Evolutionary conservation across 208 protist genomes (phyloP), one percentile per base, ranked within the genome.

Genomic region (Vickermania ingenoplastis): DNA sequence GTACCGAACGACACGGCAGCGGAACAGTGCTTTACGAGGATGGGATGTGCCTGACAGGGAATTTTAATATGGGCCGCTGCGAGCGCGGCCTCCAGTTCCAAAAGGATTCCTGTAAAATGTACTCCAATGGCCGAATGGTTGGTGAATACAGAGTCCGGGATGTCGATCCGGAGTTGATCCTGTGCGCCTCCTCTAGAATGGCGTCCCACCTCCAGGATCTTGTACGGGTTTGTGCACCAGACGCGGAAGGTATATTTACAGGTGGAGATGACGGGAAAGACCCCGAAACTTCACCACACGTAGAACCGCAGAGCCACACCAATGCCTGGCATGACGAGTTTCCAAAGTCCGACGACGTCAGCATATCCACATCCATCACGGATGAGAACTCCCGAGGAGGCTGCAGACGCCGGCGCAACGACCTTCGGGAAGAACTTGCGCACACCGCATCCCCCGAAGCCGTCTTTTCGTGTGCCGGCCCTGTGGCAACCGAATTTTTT

Each of bases 391-490:
- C 22, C 24, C 3, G 26, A 14, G 0, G 41, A 27, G 30, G 29
- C 48, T 7, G 27, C 27, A 23, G 49, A 2, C 48, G 28, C 53
- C 4, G 59, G 53, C 31, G 26, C 27, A 48, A 63, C 45, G 59
- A 4, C 45, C 25, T 31, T 55, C 17, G n/a, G 7, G 5, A 31
- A 54, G 24, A 2, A n/a, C 24, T 27, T 7, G 24, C 51, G 7
- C 51, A 55, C 51, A 55, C 51, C 13, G 30, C 67, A 25, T 73
- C 77, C 28, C 65, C 55, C 2, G 60, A 74, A 0, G 67, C 67
- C 21, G 66, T 84, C 61, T 83, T 91, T 50, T 45, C 71, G 14
- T 83, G 69, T 54, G 75, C 85, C 1, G 69, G 72, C 2, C 85
- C 85, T 1, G 60, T 65, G 0, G 48, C 65, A 2, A 79, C 67